Evolutionary conservation across 441 rosid species (phyloP), one percentile per base, ranked within the genome.

Genomic region (Populus hybrid): DNA sequence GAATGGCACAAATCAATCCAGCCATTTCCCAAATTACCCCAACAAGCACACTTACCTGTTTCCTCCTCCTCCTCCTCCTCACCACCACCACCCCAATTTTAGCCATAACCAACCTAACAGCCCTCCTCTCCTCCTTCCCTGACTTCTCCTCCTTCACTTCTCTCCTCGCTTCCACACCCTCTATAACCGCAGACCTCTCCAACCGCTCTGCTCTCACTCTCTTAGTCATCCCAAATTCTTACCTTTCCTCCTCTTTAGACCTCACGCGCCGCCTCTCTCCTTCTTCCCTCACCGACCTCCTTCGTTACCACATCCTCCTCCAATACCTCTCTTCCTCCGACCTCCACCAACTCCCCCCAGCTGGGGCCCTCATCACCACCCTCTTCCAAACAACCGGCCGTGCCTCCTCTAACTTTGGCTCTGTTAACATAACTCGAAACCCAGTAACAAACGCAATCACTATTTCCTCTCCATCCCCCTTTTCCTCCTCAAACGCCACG

Each of bases 331-430:
- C 97, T 30, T 83, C 82, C 80, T 71, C 84, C 26, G 90, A 87
- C 84, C 95, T 95, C 85, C 88, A 75, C 26, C 84, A 88, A 57
- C 81, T 93, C 79, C 87, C 96, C 8, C 80, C 94, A 3, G 78
- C 88, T 1, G 94, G 92, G 10, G 9, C 80, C 67, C 87, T 89
- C 69, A 86, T 92, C 50, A 85, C 97, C 42, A 92, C 97, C 2
- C 94, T 92, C 72, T 88, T 87, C 86, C 97, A 89, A 67, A 87
- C 97, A 70, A 92, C 97, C 46, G 92, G 94, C 8, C 93, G 93
- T 8, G 92, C 93, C 18, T 67, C 85, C 66, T 71, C 88, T 34
- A 88, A 90, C 85, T 90, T 82, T 79, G 97, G 95, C 67, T 86
- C 91, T 73, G 92, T 95, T 50, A 95, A 92, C 78, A 82, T 95